A percentile compares a stretch with the other conserved stretches of the same genome.
Conservation (phyloP, 1,284 basidiomycete genomes). For the Trichosporon sp. region DNA sequence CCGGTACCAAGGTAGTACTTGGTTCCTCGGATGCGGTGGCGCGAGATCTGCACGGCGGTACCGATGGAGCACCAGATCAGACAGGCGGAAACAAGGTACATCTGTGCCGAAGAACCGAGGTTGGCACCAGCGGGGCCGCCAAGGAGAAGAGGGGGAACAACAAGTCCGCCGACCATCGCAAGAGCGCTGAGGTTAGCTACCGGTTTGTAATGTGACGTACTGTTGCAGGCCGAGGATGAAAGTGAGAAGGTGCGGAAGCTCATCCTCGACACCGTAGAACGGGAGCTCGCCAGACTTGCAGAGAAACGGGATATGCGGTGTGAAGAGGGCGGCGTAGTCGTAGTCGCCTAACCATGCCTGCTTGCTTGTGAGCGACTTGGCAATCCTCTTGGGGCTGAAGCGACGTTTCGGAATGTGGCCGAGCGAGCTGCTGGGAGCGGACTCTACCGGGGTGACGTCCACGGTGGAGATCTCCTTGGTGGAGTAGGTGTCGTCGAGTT, state of each 20-base stretch:
- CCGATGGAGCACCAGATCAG: conserved; percentile 43
- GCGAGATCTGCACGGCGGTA: conserved; percentile 41
- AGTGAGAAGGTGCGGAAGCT: conserved; percentile 40
- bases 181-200: conserved; percentile 29
- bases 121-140: conserved; percentile 40
- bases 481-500: background rate
- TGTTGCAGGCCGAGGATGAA: conserved; percentile 45
- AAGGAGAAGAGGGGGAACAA: conserved; percentile 41
- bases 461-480: background rate
- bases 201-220: conserved; percentile 25
- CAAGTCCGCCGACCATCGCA: conserved; percentile 44
- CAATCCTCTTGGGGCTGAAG: conserved; percentile 23
- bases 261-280: conserved; percentile 41
- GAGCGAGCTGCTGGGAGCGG: conserved; percentile 17
- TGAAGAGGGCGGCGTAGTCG: conserved; percentile 41
- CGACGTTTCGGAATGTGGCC: conserved; percentile 25
- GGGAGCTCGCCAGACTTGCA: conserved; percentile 38
- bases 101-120: conserved; percentile 35
- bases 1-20: conserved; percentile 43
- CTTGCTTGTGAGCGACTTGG: conserved; percentile 34
- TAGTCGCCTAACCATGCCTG: conserved; percentile 43
- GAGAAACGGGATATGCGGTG: conserved; percentile 40
- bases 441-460: background rate
- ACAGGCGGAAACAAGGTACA: conserved; percentile 42
- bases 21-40: conserved; percentile 35